A percentile compares a stretch with the other conserved stretches of the same genome.
Evolutionary conservation across 192 early-diverging fungal species (phyloP).

Genomic region (Rhizoclosmatium sp.): DNA sequence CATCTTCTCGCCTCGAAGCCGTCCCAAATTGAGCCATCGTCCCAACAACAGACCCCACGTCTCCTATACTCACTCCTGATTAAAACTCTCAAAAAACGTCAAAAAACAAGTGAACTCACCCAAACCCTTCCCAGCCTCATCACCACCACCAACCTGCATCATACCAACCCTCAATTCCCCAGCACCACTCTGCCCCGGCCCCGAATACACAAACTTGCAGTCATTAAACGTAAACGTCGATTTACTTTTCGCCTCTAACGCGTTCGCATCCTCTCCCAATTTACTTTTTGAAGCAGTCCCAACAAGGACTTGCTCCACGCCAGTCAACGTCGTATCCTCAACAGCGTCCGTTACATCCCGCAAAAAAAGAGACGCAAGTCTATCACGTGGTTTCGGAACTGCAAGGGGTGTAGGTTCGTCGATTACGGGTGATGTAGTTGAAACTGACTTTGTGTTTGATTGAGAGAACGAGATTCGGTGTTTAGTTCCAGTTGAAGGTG

Average conservation of each 20-base stretch:
- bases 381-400: background rate
- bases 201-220: conserved; percentile 11
- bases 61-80: background rate
- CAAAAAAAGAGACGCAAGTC: background rate
- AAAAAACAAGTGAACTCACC: background rate
- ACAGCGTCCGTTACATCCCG: background rate
- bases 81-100: background rate
- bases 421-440: background rate
- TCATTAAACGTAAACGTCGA: conserved; percentile 15
- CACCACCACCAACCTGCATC: background rate
- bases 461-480: no score
- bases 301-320: background rate
- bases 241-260: background rate
- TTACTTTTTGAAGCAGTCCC: background rate
- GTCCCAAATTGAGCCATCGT: background rate
- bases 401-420: background rate
- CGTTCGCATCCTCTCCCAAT: background rate
- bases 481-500: no score
- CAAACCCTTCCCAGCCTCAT: background rate
- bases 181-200: background rate
- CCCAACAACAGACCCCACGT: background rate
- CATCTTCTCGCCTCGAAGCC: background rate
- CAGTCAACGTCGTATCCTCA: background rate
- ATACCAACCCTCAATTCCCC: conserved; percentile 18
- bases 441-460: no score